Evolutionary conservation across 805 yeast genomes (phyloP), one percentile per base, ranked within the genome.

Genomic region (Starmerella bombi): DNA sequence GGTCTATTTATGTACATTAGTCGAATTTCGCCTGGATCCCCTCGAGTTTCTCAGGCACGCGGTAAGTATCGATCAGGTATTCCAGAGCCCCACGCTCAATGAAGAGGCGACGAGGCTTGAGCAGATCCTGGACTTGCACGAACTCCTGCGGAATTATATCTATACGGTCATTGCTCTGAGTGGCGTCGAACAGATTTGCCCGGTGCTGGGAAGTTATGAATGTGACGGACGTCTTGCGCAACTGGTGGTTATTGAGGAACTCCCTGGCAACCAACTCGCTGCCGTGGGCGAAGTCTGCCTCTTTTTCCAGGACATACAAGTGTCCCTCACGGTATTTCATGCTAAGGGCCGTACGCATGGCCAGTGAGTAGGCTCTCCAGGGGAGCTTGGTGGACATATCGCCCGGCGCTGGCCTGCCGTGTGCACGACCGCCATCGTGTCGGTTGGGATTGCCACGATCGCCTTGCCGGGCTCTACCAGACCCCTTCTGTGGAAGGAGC

Each of bases 381-480:
- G 93, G 93, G 51, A 91, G 67, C 9, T 70, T 74, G 2, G 95
- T 79, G 22, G 85, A 70, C 70, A 78, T 76, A 59, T 88, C 94
- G 55, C 80, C 84, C 36, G 94, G 94, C 3, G 95, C 95, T 40
- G 72, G 74, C 58, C 91, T 77, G 14, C 91, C 95, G 54, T 79
- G 74, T 0, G 97, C 96, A 52, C 78, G 70, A 39, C 88, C 85
- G 59, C 94, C 95, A 55, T 80, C 83, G 55, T 74, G 76, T 64
- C 94, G 77, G 34, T 77, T 80, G 37, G 98, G 98, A 19, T 94
- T 83, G 55, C 86, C 88, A 44, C 81, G 85, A 62, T 86, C 96
- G 66, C 99, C 99, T 40, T 75, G 79, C 69, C 99, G 77, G 40
- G 99, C 99, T 46, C 72, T 71, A 63, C 99, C 99, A 14, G 83